These are phyloP conservation scores for Penicillium cinerascens DNA, from an alignment of 495 filamentous ascomycete species.

Conservation along the genomic window DNA sequence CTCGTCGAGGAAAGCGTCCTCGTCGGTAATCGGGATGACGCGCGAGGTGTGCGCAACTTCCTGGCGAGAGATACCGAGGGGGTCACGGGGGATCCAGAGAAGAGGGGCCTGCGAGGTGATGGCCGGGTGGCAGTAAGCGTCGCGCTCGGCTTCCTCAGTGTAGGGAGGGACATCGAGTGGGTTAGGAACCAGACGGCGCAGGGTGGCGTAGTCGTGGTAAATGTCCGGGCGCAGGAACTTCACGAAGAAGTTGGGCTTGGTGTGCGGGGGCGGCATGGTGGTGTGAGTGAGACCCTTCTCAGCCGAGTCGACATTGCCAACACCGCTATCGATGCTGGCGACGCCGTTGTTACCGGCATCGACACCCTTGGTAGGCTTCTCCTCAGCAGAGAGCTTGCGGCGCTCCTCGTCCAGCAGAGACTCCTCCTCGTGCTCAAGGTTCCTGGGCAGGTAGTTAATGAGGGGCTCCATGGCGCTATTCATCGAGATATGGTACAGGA, in stretches of 20 bases:
- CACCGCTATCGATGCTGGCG: slow-evolving; percentile 29
- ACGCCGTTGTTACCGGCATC: slow-evolving; percentile 19
- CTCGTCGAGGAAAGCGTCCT: slow-evolving; percentile 75
- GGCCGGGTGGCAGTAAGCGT: slow-evolving; percentile 77
- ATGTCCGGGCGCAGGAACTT: slow-evolving; percentile 78
- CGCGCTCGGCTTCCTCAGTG: slow-evolving; percentile 52
- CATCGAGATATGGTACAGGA: slow-evolving; percentile 79
- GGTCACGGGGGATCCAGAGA: slow-evolving; percentile 82
- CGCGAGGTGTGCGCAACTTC: slow-evolving; percentile 69
- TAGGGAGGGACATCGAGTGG: slow-evolving; percentile 51
- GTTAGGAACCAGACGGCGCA: slow-evolving; percentile 69
- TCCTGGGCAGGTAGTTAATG: slow-evolving; percentile 74
- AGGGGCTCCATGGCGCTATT: slow-evolving; percentile 76
- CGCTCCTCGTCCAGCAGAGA: slow-evolving; percentile 49
- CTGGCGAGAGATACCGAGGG: slow-evolving; percentile 69
- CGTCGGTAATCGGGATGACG: slow-evolving; percentile 78
- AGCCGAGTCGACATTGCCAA: slow-evolving; percentile 31
- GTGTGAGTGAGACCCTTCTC: slow-evolving; percentile 33
- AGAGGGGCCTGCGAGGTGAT: slow-evolving; percentile 62
- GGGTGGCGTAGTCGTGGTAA: slow-evolving; percentile 65
- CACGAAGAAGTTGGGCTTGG: slow-evolving; percentile 55
- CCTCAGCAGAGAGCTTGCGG: slow-evolving; percentile 25
- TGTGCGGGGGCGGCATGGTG: slow-evolving; percentile 27
- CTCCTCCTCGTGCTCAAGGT: slow-evolving; percentile 63
- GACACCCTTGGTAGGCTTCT: slow-evolving; percentile 23